phyloP scores from a whole-genome alignment of 352 stramenopile species.

The Stephanocyclus meneghinianus region DNA sequence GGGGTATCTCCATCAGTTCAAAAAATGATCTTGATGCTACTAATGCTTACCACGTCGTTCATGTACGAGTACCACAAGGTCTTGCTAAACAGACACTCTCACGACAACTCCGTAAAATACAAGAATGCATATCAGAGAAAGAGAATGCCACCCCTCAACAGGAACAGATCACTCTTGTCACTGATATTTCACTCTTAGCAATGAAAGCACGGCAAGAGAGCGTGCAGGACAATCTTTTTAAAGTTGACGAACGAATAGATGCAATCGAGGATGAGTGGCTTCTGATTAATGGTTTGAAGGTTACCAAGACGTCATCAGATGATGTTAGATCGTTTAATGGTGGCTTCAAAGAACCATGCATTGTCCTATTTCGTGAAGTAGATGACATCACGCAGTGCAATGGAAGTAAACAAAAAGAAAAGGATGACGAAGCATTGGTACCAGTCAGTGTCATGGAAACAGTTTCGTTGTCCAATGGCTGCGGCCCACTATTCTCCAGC shows the following conservation, averaged over 20 bases:
- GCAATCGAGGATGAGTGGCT: conserved; percentile 75
- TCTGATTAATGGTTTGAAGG: conserved; percentile 86
- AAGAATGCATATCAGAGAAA: conserved; percentile 41
- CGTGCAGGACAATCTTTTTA: conserved; percentile 35
- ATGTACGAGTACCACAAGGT: conserved; percentile 51
- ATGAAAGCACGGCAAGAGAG: conserved; percentile 29
- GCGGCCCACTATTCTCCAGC: conserved; percentile 17
- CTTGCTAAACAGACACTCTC: conserved; percentile 52
- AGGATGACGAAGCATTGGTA: conserved; percentile 13
- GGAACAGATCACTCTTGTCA: conserved; percentile 38
- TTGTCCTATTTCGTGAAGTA: conserved; percentile 54
- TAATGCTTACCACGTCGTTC: conserved; percentile 75
- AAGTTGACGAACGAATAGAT: conserved; percentile 19
- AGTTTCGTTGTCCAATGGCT: conserved; percentile 38
- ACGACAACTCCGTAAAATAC: conserved; percentile 50
- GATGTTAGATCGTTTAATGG: conserved; percentile 83
- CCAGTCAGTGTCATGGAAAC: conserved; percentile 42
- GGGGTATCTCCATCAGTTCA: conserved; percentile 27
- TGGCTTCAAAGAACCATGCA: conserved; percentile 83
- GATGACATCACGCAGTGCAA: not conserved
- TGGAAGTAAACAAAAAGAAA: conserved; percentile 3
- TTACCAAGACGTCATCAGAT: conserved; percentile 70
- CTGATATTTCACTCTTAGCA: conserved; percentile 13
- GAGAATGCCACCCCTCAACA: conserved; percentile 24
- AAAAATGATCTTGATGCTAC: conserved; percentile 9